phyloP scores from a whole-genome alignment of 2,329 filamentous ascomycete genomes.

The Cladosporium colombiae region DNA sequence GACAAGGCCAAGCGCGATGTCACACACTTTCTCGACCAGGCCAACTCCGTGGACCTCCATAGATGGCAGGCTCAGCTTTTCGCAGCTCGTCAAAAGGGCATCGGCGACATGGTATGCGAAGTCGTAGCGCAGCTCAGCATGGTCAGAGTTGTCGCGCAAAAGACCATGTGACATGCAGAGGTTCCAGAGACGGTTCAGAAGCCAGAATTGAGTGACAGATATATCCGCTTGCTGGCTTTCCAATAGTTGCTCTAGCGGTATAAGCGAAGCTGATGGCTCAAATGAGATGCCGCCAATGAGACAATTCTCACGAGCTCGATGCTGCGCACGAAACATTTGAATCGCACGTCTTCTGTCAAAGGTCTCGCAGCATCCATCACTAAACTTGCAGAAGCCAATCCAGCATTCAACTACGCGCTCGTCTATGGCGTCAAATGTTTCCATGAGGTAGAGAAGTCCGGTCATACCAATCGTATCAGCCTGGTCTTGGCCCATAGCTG shows the following conservation, averaged over 20 bases:
- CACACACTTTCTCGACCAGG: conserved; percentile 44
- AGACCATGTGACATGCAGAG: conserved; percentile 45
- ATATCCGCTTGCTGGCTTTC: conserved; percentile 48
- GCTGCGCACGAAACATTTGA: conserved; percentile 37
- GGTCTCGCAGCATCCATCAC: conserved; percentile 36
- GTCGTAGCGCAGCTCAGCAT: conserved; percentile 40
- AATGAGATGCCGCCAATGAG: conserved; percentile 43
- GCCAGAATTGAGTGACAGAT: conserved; percentile 47
- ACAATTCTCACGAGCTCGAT: conserved; percentile 30
- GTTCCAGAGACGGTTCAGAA: conserved; percentile 46
- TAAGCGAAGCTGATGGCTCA: conserved; percentile 37
- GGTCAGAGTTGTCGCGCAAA: conserved; percentile 38
- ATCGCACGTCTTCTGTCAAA: conserved; percentile 37
- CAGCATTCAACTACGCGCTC: conserved; percentile 48
- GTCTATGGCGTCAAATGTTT: conserved; percentile 47
- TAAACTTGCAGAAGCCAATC: conserved; percentile 42
- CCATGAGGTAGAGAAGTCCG: conserved; percentile 46
- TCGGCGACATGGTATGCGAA: conserved; percentile 41
- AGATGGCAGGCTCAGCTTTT: conserved; percentile 35
- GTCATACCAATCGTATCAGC: conserved; percentile 45
- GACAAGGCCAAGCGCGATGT: conserved; percentile 37
- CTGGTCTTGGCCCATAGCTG: conserved; percentile 45
- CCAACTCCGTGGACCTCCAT: conserved; percentile 48
- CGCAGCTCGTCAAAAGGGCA: conserved; percentile 40
- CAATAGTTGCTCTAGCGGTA: conserved; percentile 27